Conservation (phyloP, 2,329 filamentous ascomycete species). For the Cadophora gregata region DNA sequence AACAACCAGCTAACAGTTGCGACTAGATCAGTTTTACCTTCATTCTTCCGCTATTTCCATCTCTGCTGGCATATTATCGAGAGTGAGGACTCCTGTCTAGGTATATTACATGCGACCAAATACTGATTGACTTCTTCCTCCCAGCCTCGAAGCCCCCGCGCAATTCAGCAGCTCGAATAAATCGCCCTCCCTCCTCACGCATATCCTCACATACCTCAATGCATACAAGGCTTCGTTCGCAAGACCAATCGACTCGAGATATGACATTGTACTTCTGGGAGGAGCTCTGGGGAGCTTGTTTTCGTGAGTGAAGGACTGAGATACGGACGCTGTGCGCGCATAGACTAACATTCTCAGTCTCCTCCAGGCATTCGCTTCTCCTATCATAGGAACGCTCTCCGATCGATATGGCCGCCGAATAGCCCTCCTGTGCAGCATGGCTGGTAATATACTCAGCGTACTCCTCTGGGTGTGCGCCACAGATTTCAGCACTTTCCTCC, state of each 20-base stretch:
- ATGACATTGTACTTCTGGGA: constrained; percentile 95
- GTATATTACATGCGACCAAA: constrained; percentile 45
- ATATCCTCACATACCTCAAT: constrained; percentile 83
- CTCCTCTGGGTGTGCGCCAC: constrained; percentile 92
- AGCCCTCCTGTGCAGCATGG: constrained; percentile 89
- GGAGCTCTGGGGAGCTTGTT: constrained; percentile 94
- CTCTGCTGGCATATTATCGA: constrained; percentile 95
- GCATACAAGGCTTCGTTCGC: constrained; percentile 94
- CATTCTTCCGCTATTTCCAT: constrained; percentile 94
- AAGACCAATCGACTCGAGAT: constrained; percentile 90
- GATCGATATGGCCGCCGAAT: constrained; percentile 87
- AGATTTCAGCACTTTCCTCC: constrained; percentile 94
- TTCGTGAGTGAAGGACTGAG: constrained; percentile 53
- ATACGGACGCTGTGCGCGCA: neutral
- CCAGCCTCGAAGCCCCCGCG: constrained; percentile 70
- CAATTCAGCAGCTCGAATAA: constrained; percentile 49
- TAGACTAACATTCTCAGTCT: constrained; percentile 49
- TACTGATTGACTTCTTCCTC: constrained; percentile 46
- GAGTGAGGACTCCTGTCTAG: constrained; percentile 58
- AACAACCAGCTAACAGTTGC: constrained; percentile 17
- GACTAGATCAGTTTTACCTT: constrained; percentile 73
- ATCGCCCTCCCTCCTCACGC: constrained; percentile 73
- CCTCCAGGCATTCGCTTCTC: constrained; percentile 90
- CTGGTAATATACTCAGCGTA: constrained; percentile 90
- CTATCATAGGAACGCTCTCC: constrained; percentile 86